Evolutionary conservation across 2,329 filamentous ascomycete species (phyloP).

Genomic region (Cladosporium sp.): DNA sequence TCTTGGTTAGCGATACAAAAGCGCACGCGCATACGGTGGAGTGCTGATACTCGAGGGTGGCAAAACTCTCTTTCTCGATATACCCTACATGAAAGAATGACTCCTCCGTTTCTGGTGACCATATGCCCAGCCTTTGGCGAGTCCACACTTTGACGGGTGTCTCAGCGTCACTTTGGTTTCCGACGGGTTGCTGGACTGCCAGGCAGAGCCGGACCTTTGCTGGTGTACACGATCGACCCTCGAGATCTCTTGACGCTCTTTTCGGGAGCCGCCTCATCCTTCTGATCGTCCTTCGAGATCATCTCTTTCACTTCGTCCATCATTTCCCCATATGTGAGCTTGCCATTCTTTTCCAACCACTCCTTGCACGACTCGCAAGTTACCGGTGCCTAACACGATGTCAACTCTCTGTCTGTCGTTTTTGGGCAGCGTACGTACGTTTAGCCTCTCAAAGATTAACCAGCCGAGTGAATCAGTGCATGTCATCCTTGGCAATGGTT

Average conservation of each 20-base stretch:
- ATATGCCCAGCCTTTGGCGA: background rate
- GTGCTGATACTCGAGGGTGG: constrained; percentile 12
- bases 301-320: background rate
- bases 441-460: constrained; percentile 8
- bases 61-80: constrained; percentile 13
- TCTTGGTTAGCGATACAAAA: constrained; percentile 18
- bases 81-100: constrained; percentile 19
- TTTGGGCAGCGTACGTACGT: background rate
- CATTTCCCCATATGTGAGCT: constrained; percentile 1
- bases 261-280: background rate
- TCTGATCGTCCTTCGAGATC: background rate
- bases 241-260: background rate
- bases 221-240: background rate
- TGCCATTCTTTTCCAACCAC: constrained; percentile 3
- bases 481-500: background rate
- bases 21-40: background rate
- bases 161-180: background rate
- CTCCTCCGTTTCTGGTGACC: background rate
- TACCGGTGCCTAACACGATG: constrained; percentile 15
- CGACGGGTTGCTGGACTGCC: background rate
- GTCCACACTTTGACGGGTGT: background rate
- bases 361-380: constrained; percentile 14
- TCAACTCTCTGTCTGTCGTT: background rate
- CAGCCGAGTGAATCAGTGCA: constrained; percentile 19
- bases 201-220: background rate